A percentile compares a stretch with the other conserved stretches of the same genome.
These are phyloP conservation scores for Rhizopus delemar DNA, from an alignment of 371 early-diverging fungal species.

Conservation along the genomic window DNA sequence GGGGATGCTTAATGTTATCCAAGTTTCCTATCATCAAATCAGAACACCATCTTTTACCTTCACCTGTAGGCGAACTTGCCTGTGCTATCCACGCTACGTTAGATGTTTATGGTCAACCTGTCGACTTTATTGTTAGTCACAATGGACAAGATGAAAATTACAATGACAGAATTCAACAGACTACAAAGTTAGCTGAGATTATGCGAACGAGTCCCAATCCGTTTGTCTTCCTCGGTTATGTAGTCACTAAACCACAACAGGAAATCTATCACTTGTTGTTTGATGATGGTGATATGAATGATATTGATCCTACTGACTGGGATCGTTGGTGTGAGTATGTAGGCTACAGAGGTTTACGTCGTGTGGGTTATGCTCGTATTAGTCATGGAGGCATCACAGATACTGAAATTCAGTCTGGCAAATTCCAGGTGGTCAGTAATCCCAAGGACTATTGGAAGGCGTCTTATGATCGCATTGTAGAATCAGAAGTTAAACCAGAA, in stretches of 20 bases:
- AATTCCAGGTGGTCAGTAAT: conserved; percentile 70
- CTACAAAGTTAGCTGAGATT: conserved; percentile 76
- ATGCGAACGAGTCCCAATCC: conserved; percentile 75
- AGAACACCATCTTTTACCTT: conserved; percentile 75
- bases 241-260: conserved; percentile 75
- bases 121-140: conserved; percentile 83
- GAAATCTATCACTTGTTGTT: conserved; percentile 67
- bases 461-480: conserved; percentile 56
- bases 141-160: conserved; percentile 84
- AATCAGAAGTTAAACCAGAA: conserved; percentile 53
- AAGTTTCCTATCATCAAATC: conserved; percentile 80
- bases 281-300: conserved; percentile 70
- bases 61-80: conserved; percentile 82
- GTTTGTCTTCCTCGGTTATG: conserved; percentile 81
- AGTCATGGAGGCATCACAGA: conserved; percentile 82
- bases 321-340: conserved; percentile 89
- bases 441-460: conserved; percentile 56
- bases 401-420: conserved; percentile 84
- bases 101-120: conserved; percentile 77
- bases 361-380: conserved; percentile 76
- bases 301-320: conserved; percentile 75
- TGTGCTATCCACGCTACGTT: conserved; percentile 86
- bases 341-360: conserved; percentile 76
- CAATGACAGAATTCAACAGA: conserved; percentile 77
- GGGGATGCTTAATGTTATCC: conserved; percentile 85